Evolutionary conservation across 768 basidiomycete species (phyloP).

Genomic region (Mycena vitilis): DNA sequence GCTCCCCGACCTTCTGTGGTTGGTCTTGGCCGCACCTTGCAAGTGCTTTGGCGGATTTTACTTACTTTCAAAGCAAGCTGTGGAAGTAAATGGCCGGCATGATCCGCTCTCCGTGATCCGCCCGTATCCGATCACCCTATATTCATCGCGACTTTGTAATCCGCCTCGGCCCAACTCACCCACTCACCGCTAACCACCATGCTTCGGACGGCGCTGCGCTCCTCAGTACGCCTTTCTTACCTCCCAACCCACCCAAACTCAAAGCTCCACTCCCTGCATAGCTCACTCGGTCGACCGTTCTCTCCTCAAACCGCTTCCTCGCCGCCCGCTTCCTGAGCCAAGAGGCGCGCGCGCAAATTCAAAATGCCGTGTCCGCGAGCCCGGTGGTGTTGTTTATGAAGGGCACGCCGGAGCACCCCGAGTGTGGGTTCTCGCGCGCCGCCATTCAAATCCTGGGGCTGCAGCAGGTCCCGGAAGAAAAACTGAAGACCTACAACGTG

Average conservation of each 20-base stretch:
- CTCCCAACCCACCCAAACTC: not conserved
- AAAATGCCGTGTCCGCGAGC: constrained; percentile 75
- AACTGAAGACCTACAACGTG: constrained; percentile 91
- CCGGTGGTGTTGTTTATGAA: constrained; percentile 99
- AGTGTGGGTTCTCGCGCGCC: constrained; percentile 97
- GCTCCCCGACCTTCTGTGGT: no score
- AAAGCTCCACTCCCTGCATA: not conserved
- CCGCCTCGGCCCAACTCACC: not conserved
- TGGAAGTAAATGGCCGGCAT: no score
- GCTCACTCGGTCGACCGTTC: constrained; percentile 14
- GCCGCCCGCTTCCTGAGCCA: constrained; percentile 66
- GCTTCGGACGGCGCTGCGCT: constrained; percentile 27
- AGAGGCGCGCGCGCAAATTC: constrained; percentile 71
- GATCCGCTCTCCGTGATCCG: no score
- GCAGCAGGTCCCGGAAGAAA: constrained; percentile 82
- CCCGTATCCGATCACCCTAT: no score
- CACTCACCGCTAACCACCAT: constrained; percentile 13
- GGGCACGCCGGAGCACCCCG: constrained; percentile 85
- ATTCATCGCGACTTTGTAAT: not conserved
- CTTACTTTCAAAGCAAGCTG: no score
- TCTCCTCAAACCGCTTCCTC: constrained; percentile 12
- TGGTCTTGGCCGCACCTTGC: no score
- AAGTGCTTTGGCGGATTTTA: no score
- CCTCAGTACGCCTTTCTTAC: constrained; percentile 20
- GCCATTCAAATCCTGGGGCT: constrained; percentile 91